A percentile compares a stretch with the other conserved stretches of the same genome.
Conservation (phyloP, 139 green algal species). For the Bryopsis sp. region DNA sequence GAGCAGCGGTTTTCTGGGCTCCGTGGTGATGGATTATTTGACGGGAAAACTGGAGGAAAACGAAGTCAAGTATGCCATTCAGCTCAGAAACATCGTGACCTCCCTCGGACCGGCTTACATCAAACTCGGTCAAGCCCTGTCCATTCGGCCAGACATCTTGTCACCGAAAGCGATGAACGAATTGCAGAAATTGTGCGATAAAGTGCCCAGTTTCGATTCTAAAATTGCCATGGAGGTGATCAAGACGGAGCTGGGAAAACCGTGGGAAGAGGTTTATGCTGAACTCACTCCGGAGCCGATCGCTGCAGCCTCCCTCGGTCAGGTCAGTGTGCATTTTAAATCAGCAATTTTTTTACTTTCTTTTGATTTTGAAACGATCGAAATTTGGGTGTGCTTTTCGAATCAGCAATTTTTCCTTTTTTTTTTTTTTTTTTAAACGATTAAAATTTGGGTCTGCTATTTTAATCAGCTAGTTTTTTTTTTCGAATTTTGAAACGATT, state of each 20-base stretch:
- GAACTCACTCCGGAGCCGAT: slow-evolving; percentile 82
- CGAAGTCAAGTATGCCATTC: slow-evolving; percentile 74
- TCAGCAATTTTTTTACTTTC: too few species aligned
- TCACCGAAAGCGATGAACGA: slow-evolving; percentile 93
- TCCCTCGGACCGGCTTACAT: slow-evolving; percentile 92
- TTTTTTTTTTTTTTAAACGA: too few species aligned
- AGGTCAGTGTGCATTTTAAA: slow-evolving; percentile 53
- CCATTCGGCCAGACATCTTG: slow-evolving; percentile 93
- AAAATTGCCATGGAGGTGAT: slow-evolving; percentile 61
- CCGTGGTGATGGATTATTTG: slow-evolving; percentile 52
- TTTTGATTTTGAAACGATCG: not conserved
- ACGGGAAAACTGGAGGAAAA: slow-evolving; percentile 37
- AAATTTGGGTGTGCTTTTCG: not conserved
- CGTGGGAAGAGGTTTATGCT: slow-evolving; percentile 74
- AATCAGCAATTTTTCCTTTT: too few species aligned
- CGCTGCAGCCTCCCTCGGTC: slow-evolving; percentile 80
- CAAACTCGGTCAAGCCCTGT: slow-evolving; percentile 93
- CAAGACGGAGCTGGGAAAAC: slow-evolving; percentile 67
- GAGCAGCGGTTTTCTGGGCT: slow-evolving; percentile 63
- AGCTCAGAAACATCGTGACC: slow-evolving; percentile 94
- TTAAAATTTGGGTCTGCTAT: too few species aligned
- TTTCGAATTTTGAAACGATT: too few species aligned
- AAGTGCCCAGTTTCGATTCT: slow-evolving; percentile 86
- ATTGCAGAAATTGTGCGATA: slow-evolving; percentile 99
- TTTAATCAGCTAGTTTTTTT: too few species aligned